Base-by-base conservation (phyloP, 495 filamentous ascomycete species). In the Lindgomyces ingoldianus region DNA sequence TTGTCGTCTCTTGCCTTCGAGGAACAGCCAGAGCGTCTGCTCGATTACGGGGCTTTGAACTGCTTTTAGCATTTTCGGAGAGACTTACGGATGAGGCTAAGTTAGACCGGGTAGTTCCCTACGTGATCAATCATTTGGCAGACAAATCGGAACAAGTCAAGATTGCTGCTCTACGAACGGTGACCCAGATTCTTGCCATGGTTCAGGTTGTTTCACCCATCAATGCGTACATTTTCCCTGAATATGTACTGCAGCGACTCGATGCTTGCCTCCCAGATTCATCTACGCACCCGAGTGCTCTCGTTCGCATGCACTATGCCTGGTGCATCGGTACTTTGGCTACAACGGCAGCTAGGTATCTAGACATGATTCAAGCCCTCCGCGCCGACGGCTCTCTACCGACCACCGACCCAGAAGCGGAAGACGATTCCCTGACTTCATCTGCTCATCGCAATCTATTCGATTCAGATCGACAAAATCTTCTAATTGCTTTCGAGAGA, bases 41-140 rank as follows among this genome's bases (percentile, higher is more conserved):
- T 39, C 88, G 90, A 67, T 81, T 97, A 62, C 87, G 91, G 70
- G 94, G 91, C 3, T 97, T 93, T 71, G 95, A 99, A 74, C 82
- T 98, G 47, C 81, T 99, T 68, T 78, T 99, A 19, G 94, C 93
- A 16, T 97, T 98, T 74, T 87, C 91, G 6, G 92, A 98, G 75
- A 84, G 89, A 50, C 74, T 96, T 36, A 94, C 94, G 0, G 95
- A 99, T 73, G 95, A 99, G 71, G 93, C 93, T 11, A 99, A 98
- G 71, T 81, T 99, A 55, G 95, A 99, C 75, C 87, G 95, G 41
- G 87, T 97, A 25, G 81, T 99, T 30, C 95, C 95, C 8, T 96
- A 97, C 67, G 76, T 97, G 22, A 88, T 96, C 74, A 79, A 84
- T 25, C 73, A 97, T 26, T 76, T 98, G 19, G 87, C 85, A 65